Evolutionary conservation across 2,329 filamentous ascomycete species (phyloP), one percentile per base, ranked within the genome.

Genomic region (Claviceps sp.): DNA sequence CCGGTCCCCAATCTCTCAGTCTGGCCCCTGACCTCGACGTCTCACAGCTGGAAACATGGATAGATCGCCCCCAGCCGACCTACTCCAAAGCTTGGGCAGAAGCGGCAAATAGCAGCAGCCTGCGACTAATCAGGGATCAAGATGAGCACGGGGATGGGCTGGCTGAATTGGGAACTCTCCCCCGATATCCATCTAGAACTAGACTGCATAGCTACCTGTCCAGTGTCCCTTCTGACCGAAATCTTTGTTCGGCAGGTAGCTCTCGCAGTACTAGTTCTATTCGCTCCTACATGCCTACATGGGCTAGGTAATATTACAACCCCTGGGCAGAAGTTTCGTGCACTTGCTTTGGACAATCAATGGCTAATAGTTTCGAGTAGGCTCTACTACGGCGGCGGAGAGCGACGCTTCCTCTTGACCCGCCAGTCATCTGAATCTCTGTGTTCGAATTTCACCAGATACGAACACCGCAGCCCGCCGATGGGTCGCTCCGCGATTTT

Each of bases 301-400:
- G 78, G 78, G 78, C 77, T 30, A 71, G 65, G 72, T 75, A 65
- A 61, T 41, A 14, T 24, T n/a, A 37, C 47, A 66, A 51, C 36
- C 7, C 47, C 18, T 40, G 7, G 18, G 4, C 4, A 18, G 16
- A 16, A 42, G 30, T 57, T 58, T 61, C 52, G 59, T 47, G 41
- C 34, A 37, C 14, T 38, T 36, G 14, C 37, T 18, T 26, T 16
- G 18, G n/a, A 38, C 14, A 16, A 34, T 48, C 30, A 18, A 37
- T 16, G n/a, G 50, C 47, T 41, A 44, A 53, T 20, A 11, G 26
- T 34, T 4, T 26, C 2, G 38, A 44, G 65, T 42, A 81, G 74
- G 58, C 69, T 87, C 16, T 89, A 89, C 66, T 89, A 89, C 63
- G 79, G 81, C 38, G 81, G 79, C 50, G 81, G 82, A 49, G 82